Evolutionary conservation across 2,329 filamentous ascomycete genomes (phyloP), one percentile per base, ranked within the genome.

Genomic region (Beauveria medogensis): DNA sequence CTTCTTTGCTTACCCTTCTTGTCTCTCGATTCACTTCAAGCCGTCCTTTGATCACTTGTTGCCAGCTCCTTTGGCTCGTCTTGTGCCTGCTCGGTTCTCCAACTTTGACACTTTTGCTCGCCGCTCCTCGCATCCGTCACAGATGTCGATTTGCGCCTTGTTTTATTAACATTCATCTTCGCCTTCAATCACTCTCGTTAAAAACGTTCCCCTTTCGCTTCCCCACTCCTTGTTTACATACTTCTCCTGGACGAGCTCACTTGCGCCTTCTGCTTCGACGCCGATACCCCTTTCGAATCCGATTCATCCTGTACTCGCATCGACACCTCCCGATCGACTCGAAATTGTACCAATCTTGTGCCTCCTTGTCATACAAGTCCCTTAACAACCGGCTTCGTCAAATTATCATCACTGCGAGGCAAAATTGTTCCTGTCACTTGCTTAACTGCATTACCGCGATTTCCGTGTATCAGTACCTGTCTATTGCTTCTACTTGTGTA

Each of bases 111-210:
- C 47, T 24, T 40, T 50, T 37, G n/a, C 26, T 48, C 47, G 41
- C 41, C 58, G 40, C 40, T 20, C 20, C 28, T 52, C 41, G 16
- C 58, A 48, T 53, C 57, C 26, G 3, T n/a, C n/a, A 30, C 50
- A 22, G 22, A 60, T 60, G 58, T 41, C 58, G 50, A 54, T 41
- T 60, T 34, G 50, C 18, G 28, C 48, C 47, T 46, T 59, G 56
- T 52, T 52, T 50, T 50, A 46, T 53, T 59, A 53, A 59, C 20
- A 24, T 43, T 51, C 34, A 44, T 9, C 46, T 41, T 58, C 20
- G 1, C 20, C 56, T 59, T 59, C 57, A 37, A 26, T 28, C 48
- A 60, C 58, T 60, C 58, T 60, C 58, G 58, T 60, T 60, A 60
- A 60, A 9, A 30, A 34, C 43, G 7, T 60, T 54, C 34, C 34